Evolutionary conservation across 768 basidiomycete genomes (phyloP), one percentile per base, ranked within the genome.

Genomic region (Boletus tylopilopsis): DNA sequence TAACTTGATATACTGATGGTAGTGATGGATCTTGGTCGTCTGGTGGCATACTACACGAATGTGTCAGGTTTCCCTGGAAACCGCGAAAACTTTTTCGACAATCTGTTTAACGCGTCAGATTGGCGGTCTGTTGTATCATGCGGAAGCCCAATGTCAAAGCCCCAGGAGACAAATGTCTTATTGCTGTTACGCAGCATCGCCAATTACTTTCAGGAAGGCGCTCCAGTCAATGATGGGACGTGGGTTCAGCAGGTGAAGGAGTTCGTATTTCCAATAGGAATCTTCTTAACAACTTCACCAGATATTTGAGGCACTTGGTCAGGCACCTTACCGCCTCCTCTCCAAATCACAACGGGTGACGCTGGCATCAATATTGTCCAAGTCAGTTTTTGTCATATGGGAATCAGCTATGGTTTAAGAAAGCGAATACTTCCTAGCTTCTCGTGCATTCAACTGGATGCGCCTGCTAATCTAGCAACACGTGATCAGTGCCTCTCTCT

Each of bases 11-110:
- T 41, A 13, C 33, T 15, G 12, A 40, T 47, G 32, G 11, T 55
- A 92, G 91, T 94, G 12, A 81, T 98, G 60, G 95, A 98, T 61
- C 77, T 97, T 12, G 76, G 81, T 44, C 84, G 96, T 34, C 73
- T 95, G 33, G 66, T 95, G 15, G 73, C 82, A 2, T 85, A 77
- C 62, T 78, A 76, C 42, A 79, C 84, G 1, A 73, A 77, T 7
- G 70, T 77, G 2, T 76, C 84, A 50, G 69, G 75, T 3, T 55
- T 66, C 5, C 57, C 76, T 1, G 73, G 64, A 39, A 54, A 76
- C 45, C 75, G 76, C 44, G 72, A 77, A 33, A 68, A 66, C 18
- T 83, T 87, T 63, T 75, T 87, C 19, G 73, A 79, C 18, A 70
- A 78, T 1, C 65, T 94, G 11, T 81, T 92, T 66, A 72, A 71